Base-by-base conservation (phyloP, 1,139 yeast genomes). In the Scheffersomyces illinoinensis region DNA sequence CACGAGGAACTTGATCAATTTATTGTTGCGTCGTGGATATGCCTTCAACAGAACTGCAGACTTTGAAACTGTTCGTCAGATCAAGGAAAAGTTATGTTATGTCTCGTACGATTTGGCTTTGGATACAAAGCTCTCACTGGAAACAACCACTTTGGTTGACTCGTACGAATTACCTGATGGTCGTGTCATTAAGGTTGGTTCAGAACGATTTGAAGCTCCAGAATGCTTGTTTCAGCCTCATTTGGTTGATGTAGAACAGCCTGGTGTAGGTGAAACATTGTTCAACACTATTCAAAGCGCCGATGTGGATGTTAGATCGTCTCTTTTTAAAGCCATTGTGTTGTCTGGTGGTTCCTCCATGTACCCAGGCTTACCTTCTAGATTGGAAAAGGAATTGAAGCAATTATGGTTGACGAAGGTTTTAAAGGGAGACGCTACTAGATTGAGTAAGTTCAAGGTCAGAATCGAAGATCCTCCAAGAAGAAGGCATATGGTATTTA, bases 391-490 rank as follows among this genome's bases (percentile, higher is more conserved):
- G 76, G 99, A 95, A 76, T 84, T 95, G 74, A 95, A 95, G 76
- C 99, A 95, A 74, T 86, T 93, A 66, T 96, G 99, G 99, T 87
- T 91, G 64, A 87, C 96, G 5, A 86, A 87, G 68, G 97, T 95
- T 19, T 85, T 95, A 62, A 87, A 89, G 66, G 95, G 93, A 54
- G 97, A 95, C 76, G 89, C 98, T 50, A 73, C 93, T 20, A 85
- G 98, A 72, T 82, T 95, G 66, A 91, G 88, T 65, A 93, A 93
- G 75, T 95, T 95, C 77, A 95, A 95, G 77, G 97, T 96, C 53
- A 88, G 96, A 76, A 95, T 95, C 70, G 99, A 95, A 75, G 99
- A 95, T 73, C 99, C 99, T 54, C 99, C 99, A 67, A 88, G 98
- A 82, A 91, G 99, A 83, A 90, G 95, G 75, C 98, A 96, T 76